Percentiles rank a stretch among this genome's conserved stretches.
Conservation (phyloP, 1,139 yeast species). For the Yamadazyma triangularis region DNA sequence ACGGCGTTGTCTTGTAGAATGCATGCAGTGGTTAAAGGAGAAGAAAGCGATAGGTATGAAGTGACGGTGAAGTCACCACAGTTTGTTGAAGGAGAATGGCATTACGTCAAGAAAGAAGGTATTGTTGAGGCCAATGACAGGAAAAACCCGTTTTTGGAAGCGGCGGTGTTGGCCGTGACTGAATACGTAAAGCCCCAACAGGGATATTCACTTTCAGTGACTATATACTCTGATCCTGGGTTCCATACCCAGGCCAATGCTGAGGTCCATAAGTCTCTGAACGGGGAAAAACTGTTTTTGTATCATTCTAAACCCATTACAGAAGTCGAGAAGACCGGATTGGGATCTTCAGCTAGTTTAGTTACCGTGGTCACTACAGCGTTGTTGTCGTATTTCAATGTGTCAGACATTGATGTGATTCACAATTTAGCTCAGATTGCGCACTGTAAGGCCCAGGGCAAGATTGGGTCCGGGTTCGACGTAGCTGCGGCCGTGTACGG, state of each 20-base stretch:
- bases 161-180: constrained; percentile 54
- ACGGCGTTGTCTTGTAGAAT: constrained; percentile 87
- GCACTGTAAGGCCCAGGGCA: constrained; percentile 91
- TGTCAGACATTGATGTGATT: constrained; percentile 32
- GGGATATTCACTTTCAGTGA: constrained; percentile 40
- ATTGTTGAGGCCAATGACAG: constrained; percentile 15
- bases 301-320: constrained; percentile 59
- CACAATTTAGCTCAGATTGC: constrained; percentile 87
- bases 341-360: constrained; percentile 94
- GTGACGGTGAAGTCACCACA: constrained; percentile 59
- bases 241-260: constrained; percentile 75
- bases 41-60: constrained; percentile 30
- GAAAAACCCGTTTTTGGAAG: constrained; percentile 71
- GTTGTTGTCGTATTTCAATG: constrained; percentile 43
- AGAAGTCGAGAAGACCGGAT: constrained; percentile 86
- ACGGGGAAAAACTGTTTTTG: constrained; percentile 44
- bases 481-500: constrained; percentile 96
- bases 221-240: constrained; percentile 80
- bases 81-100: constrained; percentile 69
- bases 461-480: constrained; percentile 95
- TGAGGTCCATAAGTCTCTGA: constrained; percentile 20
- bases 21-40: constrained; percentile 52
- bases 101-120: constrained; percentile 30
- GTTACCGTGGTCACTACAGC: constrained; percentile 80
- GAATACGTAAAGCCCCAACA: constrained; percentile 41